These are phyloP conservation scores for Funneliformis mosseae DNA, from an alignment of 192 early-diverging fungal genomes.

Conservation along the genomic window DNA sequence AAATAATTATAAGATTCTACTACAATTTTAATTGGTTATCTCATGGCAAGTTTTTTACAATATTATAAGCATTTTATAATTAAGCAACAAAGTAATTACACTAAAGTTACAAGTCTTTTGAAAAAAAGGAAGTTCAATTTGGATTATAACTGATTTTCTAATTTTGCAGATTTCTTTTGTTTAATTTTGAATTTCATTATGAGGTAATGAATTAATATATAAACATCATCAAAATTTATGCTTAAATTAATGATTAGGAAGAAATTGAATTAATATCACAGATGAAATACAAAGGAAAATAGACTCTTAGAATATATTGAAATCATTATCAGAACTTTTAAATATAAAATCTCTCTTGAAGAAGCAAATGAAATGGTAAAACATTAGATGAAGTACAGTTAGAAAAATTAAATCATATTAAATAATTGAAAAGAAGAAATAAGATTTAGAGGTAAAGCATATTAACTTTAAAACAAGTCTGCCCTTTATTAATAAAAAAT, in stretches of 20 bases:
- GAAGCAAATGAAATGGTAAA: slow-evolving; percentile 65
- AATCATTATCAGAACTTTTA: slow-evolving; percentile 95
- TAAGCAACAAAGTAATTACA: slow-evolving; percentile 65
- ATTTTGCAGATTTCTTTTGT: slow-evolving; percentile 76
- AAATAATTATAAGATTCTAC: slow-evolving; percentile 61
- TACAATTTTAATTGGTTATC: slow-evolving; percentile 73
- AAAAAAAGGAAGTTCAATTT: slow-evolving; percentile 88
- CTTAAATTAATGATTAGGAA: slow-evolving; percentile 62
- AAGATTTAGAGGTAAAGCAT: slow-evolving; percentile 83
- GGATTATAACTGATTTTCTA: slow-evolving; percentile 96
- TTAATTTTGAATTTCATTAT: no score
- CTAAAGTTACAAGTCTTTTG: slow-evolving; percentile 82
- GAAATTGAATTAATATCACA: slow-evolving; percentile 98
- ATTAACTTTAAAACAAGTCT: slow-evolving; percentile 72
- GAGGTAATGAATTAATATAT: no score
- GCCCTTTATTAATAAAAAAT: slow-evolving; percentile 74
- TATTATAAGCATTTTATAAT: slow-evolving; percentile 75
- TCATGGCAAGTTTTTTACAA: slow-evolving; percentile 69
- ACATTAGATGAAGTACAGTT: slow-evolving; percentile 72
- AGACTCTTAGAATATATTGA: slow-evolving; percentile 97
- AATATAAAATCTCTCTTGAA: slow-evolving; percentile 86
- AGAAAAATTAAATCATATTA: slow-evolving; percentile 81
- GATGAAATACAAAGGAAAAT: slow-evolving; percentile 99
- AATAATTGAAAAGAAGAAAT: slow-evolving; percentile 88
- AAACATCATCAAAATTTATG: neutral